Base-by-base conservation (phyloP, 495 filamentous ascomycete genomes). In the Podospora appendiculata region DNA sequence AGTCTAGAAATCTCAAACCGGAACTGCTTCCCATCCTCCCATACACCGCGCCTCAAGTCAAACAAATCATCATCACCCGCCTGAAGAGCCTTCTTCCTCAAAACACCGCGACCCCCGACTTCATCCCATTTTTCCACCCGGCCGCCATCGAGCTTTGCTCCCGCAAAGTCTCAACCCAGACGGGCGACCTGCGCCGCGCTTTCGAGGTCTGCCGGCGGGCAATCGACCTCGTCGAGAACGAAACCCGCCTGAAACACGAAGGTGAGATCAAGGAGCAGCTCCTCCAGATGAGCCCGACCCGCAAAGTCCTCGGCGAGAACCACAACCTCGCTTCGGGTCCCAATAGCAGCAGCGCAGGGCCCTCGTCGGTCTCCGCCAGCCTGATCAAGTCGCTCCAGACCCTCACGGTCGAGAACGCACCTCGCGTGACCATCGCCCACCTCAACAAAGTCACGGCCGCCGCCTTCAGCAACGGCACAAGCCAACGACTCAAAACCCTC, bases 191-290 rank as follows among this genome's bases (percentile, higher is more conserved):
- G 38, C 87, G 93, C 18, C 92, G 95, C 64, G 94, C 90, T 0
- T 97, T 96, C 58, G 92, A 97, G 62, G 85, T 99, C 45, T 87
- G 89, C 64, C 88, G 89, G 17, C 82, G 89, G 13, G 88, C 90
- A 2, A 83, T 99, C 54, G 92, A 97, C 64, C 72, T 92, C 2
- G 83, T 96, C 48, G 93, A 97, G 66, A 74, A 77, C 36, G 93
- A 99, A 67, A 91, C 83, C 2, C 78, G 79, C 42, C 71, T 80
- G 52, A 85, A 86, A 60, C 74, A 81, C 52, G 77, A 79, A 32
- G 71, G 74, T 32, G 73, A 77, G 34, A 62, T 72, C 16, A 69
- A 76, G 39, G 78, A 84, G 50, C 66, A 75, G 33, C 58, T 73
- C 1, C 68, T 79, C 12, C 72, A 74, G 19, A 62, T 69, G 48